Base-by-base conservation (phyloP, 768 basidiomycete species). In the Trametes coccinea region DNA sequence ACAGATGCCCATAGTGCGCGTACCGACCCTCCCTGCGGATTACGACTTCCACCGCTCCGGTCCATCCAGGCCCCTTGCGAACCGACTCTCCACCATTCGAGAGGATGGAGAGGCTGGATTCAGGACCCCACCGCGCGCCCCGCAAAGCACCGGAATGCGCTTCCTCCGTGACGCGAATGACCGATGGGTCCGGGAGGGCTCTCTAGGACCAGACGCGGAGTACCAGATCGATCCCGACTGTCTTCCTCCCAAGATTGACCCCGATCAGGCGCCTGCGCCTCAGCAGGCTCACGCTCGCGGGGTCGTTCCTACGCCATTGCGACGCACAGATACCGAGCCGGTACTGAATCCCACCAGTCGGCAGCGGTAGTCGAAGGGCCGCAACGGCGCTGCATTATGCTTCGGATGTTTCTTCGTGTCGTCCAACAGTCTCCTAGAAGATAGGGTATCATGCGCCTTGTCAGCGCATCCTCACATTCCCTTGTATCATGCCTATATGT, bases 1-100 rank as follows among this genome's bases (percentile, higher is more conserved):
- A 41, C 48, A 40, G 30, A 50, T 50, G 53, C 60, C 60, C 17
- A 41, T 61, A 17, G 53, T 61, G 30, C 60, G 60, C 47, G 53
- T 50, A n/a, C 60, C 60, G 11, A 51, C 53, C n/a, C 7, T 33
- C 13, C 60, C 60, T 1, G 53, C 48, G 16, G 54, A 61, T n/a
- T 55, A 60, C 50, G 41, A 59, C 31, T 22, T n/a, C 14, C 29
- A 17, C 40, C 48, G 31, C n/a, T 47, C 53, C 4, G 60, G 45
- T 13, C 45, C 41, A 1, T 39, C 43, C 16, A 31, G 59, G 39
- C n/a, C 29, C 10, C 37, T 34, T 5, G 8, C 14, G 27, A 22
- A 33, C 4, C 44, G 34, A 22, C 46, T 60, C 9, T 49, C 59
- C 2, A 53, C 59, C 4, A 60, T 60, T 39, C 52, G 54, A 17